phyloP scores from a whole-genome alignment of 805 yeast genomes.

The Yarrowia sp. region DNA sequence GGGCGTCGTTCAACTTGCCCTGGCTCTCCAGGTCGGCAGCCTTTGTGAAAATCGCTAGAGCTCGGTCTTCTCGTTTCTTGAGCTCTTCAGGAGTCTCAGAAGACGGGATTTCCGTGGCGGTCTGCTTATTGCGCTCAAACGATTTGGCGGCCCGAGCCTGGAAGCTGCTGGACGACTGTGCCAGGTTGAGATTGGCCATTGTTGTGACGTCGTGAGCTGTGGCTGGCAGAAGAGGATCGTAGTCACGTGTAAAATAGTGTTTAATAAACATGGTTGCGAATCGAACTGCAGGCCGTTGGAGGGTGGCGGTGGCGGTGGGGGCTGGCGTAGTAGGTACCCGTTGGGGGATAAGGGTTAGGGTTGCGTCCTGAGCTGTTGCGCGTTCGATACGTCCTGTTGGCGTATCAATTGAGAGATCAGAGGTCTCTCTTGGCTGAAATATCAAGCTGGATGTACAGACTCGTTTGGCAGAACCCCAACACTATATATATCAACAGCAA shows the following conservation, averaged over 20 bases:
- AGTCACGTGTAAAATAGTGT: background rate
- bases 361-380: too few species aligned
- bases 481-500: background rate
- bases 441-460: background rate
- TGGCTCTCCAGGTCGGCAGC: conserved; percentile 11
- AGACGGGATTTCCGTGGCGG: background rate
- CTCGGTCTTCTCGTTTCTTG: background rate
- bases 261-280: background rate
- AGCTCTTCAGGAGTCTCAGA: background rate
- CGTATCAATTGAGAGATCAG: too few species aligned
- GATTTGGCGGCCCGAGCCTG: conserved; percentile 11
- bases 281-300: background rate
- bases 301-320: background rate
- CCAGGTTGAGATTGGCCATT: conserved; percentile 12
- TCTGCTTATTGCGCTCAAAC: background rate
- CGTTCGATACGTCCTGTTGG: background rate
- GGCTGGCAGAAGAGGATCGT: background rate
- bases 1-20: conserved; percentile 13
- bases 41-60: background rate
- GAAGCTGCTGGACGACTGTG: conserved; percentile 6
- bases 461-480: background rate
- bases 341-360: background rate
- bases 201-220: conserved; percentile 1
- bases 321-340: too few species aligned
- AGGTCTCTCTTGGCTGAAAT: background rate